phyloP scores from a whole-genome alignment of 2,329 filamentous ascomycete genomes.

The Penicillium sp. region DNA sequence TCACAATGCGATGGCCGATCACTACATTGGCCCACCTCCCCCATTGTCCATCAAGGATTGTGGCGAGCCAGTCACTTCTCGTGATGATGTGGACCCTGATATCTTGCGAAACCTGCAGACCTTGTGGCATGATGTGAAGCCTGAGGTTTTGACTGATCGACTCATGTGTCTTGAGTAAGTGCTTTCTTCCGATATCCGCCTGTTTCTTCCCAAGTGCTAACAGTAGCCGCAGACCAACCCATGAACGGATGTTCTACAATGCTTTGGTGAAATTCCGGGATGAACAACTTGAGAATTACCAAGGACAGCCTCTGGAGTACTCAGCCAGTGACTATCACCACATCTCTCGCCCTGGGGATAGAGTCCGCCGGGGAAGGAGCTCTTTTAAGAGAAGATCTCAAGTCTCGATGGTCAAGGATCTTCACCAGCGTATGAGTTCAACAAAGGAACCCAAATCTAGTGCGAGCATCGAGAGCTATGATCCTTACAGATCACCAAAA shows the following conservation, averaged over 20 bases:
- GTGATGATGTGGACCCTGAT: slow-evolving; percentile 74
- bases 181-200: not conserved
- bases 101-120: slow-evolving; percentile 83
- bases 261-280: slow-evolving; percentile 80
- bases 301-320: slow-evolving; percentile 72
- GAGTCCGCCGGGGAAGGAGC: slow-evolving; percentile 36
- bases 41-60: slow-evolving; percentile 63
- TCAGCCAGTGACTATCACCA: slow-evolving; percentile 93
- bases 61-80: slow-evolving; percentile 59
- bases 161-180: slow-evolving; percentile 67
- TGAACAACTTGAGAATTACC: slow-evolving; percentile 82
- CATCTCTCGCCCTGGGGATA: slow-evolving; percentile 48
- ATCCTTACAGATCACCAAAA: slow-evolving; percentile 76
- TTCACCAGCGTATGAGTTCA: slow-evolving; percentile 52
- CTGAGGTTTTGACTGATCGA: slow-evolving; percentile 69
- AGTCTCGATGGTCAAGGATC: slow-evolving; percentile 59
- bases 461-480: slow-evolving; percentile 67
- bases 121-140: slow-evolving; percentile 84
- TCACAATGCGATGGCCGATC: slow-evolving; percentile 64
- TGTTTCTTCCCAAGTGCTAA: not conserved
- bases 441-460: slow-evolving; percentile 50
- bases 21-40: slow-evolving; percentile 57
- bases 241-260: slow-evolving; percentile 92
- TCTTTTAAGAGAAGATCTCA: slow-evolving; percentile 53
- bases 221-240: slow-evolving; percentile 64